Conservation (phyloP, 108 stramenopile species). For the Cyclotella baltica region DNA sequence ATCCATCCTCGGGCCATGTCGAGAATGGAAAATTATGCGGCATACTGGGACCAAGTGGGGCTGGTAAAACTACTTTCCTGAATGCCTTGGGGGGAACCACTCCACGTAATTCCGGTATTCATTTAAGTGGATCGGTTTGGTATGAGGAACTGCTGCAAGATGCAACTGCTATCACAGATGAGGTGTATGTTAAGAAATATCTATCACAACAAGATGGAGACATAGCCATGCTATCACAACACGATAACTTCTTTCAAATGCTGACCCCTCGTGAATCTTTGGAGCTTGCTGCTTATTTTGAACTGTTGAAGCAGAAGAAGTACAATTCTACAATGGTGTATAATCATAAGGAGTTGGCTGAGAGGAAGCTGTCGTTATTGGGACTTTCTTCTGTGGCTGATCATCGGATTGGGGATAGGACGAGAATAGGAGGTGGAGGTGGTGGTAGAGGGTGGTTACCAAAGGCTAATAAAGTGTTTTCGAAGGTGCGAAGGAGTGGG, state of each 20-base stretch:
- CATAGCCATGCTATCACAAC: slow-evolving; percentile 83
- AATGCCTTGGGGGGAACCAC: slow-evolving; percentile 54
- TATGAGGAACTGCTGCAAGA: slow-evolving; percentile 25
- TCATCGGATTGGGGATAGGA: slow-evolving; percentile 66
- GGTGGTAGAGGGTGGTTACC: slow-evolving; percentile 13
- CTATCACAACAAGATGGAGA: slow-evolving; percentile 62
- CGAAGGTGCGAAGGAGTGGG: slow-evolving; percentile 21
- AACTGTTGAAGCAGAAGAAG: slow-evolving; percentile 50
- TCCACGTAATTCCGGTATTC: slow-evolving; percentile 19
- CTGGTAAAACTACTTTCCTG: slow-evolving; percentile 72
- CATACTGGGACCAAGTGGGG: slow-evolving; percentile 70
- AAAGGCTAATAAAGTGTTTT: slow-evolving; percentile 2
- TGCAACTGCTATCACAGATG: not conserved
- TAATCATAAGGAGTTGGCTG: slow-evolving; percentile 52
- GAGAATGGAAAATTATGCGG: slow-evolving; percentile 71
- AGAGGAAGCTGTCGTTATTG: slow-evolving; percentile 58
- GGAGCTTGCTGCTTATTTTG: slow-evolving; percentile 76
- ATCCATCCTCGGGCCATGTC: slow-evolving; percentile 61
- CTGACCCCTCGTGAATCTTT: slow-evolving; percentile 84
- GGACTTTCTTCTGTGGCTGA: slow-evolving; percentile 64
- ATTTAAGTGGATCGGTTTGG: slow-evolving; percentile 50
- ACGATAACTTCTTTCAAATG: slow-evolving; percentile 83
- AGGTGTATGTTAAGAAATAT: slow-evolving; percentile 1
- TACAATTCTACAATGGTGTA: slow-evolving; percentile 2
- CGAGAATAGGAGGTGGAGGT: slow-evolving; percentile 45